These are phyloP conservation scores for Aureobasidium vineae DNA, from an alignment of 2,329 filamentous ascomycete species.

Conservation along the genomic window DNA sequence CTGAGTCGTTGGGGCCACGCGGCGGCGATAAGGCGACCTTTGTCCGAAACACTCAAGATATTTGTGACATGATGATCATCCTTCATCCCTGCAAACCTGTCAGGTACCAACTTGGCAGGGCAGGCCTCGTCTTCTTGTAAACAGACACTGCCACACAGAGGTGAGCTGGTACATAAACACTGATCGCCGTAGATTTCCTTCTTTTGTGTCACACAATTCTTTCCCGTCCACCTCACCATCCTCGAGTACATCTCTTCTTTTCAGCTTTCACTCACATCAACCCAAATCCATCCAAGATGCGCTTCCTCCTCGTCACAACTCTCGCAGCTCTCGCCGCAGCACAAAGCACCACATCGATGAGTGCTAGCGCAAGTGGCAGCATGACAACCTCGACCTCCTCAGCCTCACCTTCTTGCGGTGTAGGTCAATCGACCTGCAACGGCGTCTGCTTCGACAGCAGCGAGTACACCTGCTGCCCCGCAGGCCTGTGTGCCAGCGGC, in stretches of 20 bases:
- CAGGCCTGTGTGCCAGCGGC: slow-evolving; percentile 19
- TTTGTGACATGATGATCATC: slow-evolving; percentile 21
- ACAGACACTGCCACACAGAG: slow-evolving; percentile 11
- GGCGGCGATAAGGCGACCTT: slow-evolving; percentile 20
- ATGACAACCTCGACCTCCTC: slow-evolving; percentile 14
- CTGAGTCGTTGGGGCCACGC: slow-evolving; percentile 17
- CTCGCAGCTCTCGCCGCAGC: slow-evolving; percentile 17
- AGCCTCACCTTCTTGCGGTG: slow-evolving; percentile 18
- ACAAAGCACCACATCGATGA: slow-evolving; percentile 19
- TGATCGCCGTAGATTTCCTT: neutral
- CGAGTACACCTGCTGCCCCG: slow-evolving; percentile 20
- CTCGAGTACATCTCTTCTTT: neutral
- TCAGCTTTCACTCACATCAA: neutral
- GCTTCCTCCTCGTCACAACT: slow-evolving; percentile 20
- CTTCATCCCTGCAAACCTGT: slow-evolving; percentile 6
- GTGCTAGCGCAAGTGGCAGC: slow-evolving; percentile 20
- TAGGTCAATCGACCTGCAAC: slow-evolving; percentile 24
- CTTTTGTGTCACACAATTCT: neutral
- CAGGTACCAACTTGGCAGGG: slow-evolving; percentile 19
- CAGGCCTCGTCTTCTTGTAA: neutral
- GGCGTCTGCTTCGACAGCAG: slow-evolving; percentile 22
- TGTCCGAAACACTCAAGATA: slow-evolving; percentile 12
- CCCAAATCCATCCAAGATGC: slow-evolving; percentile 6
- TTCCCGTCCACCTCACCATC: neutral
- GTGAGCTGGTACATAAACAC: neutral